Evolutionary conservation across 2,329 filamentous ascomycete species (phyloP).

Genomic region (Chrysoporthe cubensis): DNA sequence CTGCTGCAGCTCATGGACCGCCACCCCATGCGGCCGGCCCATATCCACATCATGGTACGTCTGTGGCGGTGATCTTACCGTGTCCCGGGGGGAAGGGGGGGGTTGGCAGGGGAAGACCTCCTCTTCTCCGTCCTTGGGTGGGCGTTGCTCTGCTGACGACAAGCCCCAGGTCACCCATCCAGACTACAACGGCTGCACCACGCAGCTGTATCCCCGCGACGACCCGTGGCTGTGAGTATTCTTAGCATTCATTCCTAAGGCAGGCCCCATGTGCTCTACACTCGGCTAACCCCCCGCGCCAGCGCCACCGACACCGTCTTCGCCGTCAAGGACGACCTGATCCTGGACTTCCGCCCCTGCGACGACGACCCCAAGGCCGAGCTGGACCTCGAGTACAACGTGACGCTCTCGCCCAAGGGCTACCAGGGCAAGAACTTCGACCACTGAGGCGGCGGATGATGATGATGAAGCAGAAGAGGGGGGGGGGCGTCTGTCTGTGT

Average conservation of each 20-base stretch:
- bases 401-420: constrained; percentile 34
- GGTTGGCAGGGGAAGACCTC: too few species aligned
- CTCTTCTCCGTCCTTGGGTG: not conserved
- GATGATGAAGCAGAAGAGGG: too few species aligned
- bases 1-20: constrained; percentile 33
- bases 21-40: constrained; percentile 33
- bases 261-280: too few species aligned
- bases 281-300: not conserved
- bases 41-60: constrained; percentile 34
- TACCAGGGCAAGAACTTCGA: constrained; percentile 29
- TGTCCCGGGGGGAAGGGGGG: too few species aligned
- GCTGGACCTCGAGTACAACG: constrained; percentile 39
- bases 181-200: constrained; percentile 65
- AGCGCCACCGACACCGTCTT: constrained; percentile 38
- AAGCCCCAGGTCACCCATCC: constrained; percentile 42
- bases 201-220: constrained; percentile 67
- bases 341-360: constrained; percentile 49
- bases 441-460: not conserved
- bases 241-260: too few species aligned
- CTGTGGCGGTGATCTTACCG: not conserved
- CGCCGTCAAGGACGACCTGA: constrained; percentile 43
- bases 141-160: constrained; percentile 31
- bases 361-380: constrained; percentile 39
- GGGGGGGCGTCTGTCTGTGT: too few species aligned
- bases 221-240: constrained; percentile 48